phyloP scores from a whole-genome alignment of 1,139 yeast species.

The Eremothecium cymbalariae region DNA sequence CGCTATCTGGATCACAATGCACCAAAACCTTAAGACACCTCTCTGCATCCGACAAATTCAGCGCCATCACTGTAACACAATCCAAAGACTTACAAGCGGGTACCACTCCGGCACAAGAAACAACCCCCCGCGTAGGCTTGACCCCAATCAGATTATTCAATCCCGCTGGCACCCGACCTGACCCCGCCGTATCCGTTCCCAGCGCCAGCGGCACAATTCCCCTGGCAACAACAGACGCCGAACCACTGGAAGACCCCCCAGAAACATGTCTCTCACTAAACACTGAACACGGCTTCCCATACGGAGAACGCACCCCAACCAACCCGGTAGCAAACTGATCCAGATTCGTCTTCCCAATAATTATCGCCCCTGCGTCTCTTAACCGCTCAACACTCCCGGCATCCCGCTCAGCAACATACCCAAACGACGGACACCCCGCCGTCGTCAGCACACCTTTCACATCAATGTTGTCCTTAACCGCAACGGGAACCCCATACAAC shows the following conservation, averaged over 20 bases:
- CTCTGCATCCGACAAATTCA: conserved; percentile 78
- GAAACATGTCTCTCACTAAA: conserved; percentile 70
- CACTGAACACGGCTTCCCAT: conserved; percentile 77
- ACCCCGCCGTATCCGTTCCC: conserved; percentile 98
- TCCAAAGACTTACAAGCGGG: conserved; percentile 97
- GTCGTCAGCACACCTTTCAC: conserved; percentile 77
- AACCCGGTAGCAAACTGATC: conserved; percentile 97
- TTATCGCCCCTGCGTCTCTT: conserved; percentile 79
- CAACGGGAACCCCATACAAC: conserved; percentile 84
- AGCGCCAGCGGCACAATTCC: conserved; percentile 83
- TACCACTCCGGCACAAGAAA: conserved; percentile 80
- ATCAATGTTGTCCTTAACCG: conserved; percentile 91
- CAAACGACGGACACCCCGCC: conserved; percentile 87
- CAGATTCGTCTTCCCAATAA: conserved; percentile 85
- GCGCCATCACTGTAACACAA: conserved; percentile 78
- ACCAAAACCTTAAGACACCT: conserved; percentile 62
- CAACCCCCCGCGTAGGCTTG: conserved; percentile 84
- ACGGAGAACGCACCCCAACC: conserved; percentile 91
- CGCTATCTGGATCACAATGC: conserved; percentile 57
- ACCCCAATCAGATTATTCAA: conserved; percentile 84
- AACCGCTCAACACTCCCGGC: conserved; percentile 64
- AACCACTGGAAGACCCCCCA: conserved; percentile 97
- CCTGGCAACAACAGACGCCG: conserved; percentile 79
- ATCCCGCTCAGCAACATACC: conserved; percentile 59
- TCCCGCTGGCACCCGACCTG: conserved; percentile 97